Percentiles rank a stretch among this genome's conserved stretches.
Conservation (phyloP, 2,329 filamentous ascomycete species). For the Ophiostoma quercus region DNA sequence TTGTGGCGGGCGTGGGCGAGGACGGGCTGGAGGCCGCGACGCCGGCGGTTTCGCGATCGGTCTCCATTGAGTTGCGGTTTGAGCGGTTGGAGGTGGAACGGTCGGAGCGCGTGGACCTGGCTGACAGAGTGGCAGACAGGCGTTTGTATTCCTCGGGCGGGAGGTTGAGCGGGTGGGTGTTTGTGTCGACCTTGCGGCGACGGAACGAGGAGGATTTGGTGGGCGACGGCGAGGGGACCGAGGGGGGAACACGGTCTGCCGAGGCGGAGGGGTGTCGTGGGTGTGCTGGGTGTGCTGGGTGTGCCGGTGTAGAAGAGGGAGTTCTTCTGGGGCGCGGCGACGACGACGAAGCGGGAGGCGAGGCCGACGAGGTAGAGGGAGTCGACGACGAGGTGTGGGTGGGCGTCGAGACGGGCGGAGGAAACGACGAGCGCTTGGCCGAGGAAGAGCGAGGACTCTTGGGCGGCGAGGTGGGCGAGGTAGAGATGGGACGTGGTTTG, state of each 20-base stretch:
- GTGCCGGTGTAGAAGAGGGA: constrained; percentile 5
- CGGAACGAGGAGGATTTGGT: constrained; percentile 39
- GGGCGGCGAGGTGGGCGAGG: constrained; percentile 10
- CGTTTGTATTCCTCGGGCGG: constrained; percentile 83
- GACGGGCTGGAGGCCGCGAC: constrained; percentile 33
- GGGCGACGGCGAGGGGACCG: constrained; percentile 34
- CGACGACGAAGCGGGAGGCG: constrained; percentile 16
- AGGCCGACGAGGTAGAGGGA: constrained; percentile 1
- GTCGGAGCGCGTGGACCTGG: constrained; percentile 51
- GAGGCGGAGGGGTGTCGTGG: constrained; percentile 6
- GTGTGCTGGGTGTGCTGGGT: neutral
- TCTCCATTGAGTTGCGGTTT: constrained; percentile 65
- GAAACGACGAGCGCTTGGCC: constrained; percentile 5
- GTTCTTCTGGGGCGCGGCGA: constrained; percentile 14
- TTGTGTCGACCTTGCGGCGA: constrained; percentile 55
- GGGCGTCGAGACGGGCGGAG: constrained; percentile 10
- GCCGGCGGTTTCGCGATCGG: constrained; percentile 59
- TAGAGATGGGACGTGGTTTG: neutral
- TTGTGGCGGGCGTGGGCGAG: constrained; percentile 35
- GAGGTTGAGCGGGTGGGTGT: constrained; percentile 84
- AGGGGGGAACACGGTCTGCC: constrained; percentile 1
- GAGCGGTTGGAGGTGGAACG: constrained; percentile 43
- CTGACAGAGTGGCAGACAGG: constrained; percentile 45
- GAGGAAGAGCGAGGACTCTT: neutral
- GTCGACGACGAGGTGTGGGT: constrained; percentile 14